phyloP scores from a whole-genome alignment of 2,329 filamentous ascomycete genomes.

The Leptographium lundbergii region DNA sequence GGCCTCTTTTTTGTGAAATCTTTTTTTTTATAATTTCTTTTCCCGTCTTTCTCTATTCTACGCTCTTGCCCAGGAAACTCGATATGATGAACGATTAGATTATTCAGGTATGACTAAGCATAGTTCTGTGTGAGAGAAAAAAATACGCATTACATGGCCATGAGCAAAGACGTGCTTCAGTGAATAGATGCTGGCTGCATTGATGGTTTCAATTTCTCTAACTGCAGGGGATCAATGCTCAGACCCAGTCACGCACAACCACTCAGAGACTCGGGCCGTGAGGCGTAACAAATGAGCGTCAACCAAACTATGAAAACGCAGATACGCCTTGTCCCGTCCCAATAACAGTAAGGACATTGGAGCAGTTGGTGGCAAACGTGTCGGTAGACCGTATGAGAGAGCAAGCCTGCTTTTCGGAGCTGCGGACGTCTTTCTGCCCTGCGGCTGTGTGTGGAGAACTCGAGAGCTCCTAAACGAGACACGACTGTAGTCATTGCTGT shows the following conservation, averaged over 20 bases:
- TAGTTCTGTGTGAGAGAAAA: background rate
- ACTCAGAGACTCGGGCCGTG: background rate
- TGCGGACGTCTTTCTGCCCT: too few relatives aligned
- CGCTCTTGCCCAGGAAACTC: background rate
- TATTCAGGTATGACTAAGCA: background rate
- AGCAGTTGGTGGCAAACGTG: background rate
- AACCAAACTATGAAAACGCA: background rate
- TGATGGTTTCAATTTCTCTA: too few relatives aligned
- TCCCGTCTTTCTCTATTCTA: background rate
- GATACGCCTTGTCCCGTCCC: background rate
- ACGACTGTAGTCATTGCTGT: background rate
- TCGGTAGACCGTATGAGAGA: background rate
- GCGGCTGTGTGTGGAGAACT: too few relatives aligned
- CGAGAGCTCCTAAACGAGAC: background rate
- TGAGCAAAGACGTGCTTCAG: too few relatives aligned
- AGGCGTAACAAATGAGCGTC: background rate
- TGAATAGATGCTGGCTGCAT: too few relatives aligned
- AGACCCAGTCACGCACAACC: background rate
- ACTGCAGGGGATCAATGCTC: too few relatives aligned
- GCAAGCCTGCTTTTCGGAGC: background rate
- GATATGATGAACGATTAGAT: slow-evolving; percentile 4
- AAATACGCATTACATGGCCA: background rate
- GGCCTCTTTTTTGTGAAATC: background rate
- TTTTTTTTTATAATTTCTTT: background rate
- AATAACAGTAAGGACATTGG: background rate